These are phyloP conservation scores for Citrus unshiu DNA, from an alignment of 345 rosid species.

Conservation along the genomic window DNA sequence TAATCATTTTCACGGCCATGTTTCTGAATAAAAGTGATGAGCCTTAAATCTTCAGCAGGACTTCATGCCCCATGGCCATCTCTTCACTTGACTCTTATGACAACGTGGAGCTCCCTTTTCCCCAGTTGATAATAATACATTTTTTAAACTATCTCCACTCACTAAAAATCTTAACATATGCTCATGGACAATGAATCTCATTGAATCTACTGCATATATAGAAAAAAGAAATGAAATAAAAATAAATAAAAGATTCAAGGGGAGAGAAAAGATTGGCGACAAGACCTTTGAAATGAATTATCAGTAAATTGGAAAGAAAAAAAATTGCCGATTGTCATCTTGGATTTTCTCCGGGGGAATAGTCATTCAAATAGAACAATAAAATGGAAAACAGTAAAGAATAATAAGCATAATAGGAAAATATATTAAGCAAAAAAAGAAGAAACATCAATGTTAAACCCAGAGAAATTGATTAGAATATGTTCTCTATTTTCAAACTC, in stretches of 20 bases:
- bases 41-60: conserved; percentile 76
- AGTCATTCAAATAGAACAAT: background rate
- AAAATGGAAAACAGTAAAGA: background rate
- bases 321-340: too few relatives aligned
- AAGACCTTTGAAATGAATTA: too few relatives aligned
- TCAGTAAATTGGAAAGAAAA: too few relatives aligned
- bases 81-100: conserved; percentile 76
- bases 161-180: background rate
- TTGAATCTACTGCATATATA: background rate
- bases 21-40: conserved; percentile 68
- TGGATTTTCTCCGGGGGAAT: too few relatives aligned
- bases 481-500: conserved; percentile 8
- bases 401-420: background rate
- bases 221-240: too few relatives aligned
- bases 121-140: conserved; percentile 33
- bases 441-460: background rate
- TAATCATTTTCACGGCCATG: conserved; percentile 74
- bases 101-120: conserved; percentile 84
- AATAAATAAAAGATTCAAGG: background rate
- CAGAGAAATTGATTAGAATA: background rate
- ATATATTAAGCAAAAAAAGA: background rate
- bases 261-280: background rate
- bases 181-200: background rate
- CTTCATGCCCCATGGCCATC: conserved; percentile 99
- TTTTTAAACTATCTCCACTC: background rate